Evolutionary conservation across 176 grass and related monocot species (phyloP).

Genomic region (Phyllostachys edulis): DNA sequence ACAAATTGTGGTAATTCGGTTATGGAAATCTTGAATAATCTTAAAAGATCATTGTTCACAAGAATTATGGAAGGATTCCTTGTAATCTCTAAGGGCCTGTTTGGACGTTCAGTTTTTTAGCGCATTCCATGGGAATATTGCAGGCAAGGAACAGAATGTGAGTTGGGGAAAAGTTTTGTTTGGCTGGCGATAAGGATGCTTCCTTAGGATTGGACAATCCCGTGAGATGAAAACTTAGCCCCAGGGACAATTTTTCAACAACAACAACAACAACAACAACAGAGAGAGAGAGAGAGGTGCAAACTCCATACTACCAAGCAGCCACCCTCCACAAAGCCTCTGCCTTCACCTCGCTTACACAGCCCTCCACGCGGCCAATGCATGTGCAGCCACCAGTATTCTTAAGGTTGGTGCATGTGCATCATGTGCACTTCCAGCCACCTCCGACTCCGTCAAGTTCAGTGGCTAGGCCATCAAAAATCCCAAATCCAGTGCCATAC

Average conservation of each 20-base stretch:
- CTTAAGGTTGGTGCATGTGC: background rate
- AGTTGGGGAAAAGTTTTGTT: background rate
- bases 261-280: background rate
- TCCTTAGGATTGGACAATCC: background rate
- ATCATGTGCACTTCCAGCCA: background rate
- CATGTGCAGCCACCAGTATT: background rate
- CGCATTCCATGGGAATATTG: background rate
- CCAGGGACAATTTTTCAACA: background rate
- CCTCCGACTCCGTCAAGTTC: background rate
- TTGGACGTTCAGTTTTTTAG: background rate
- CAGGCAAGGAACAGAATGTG: background rate
- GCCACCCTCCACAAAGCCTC: background rate
- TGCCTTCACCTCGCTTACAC: background rate
- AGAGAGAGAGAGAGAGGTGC: background rate
- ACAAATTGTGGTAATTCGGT: background rate
- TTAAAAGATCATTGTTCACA: background rate
- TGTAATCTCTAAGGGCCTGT: background rate
- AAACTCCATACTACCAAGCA: background rate
- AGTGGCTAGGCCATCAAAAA: constrained; percentile 11
- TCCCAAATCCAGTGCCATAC: background rate
- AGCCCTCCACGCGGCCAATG: background rate
- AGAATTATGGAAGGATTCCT: background rate
- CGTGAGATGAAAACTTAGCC: background rate
- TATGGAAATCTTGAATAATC: background rate
- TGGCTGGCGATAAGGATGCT: background rate